Evolutionary conservation across 495 filamentous ascomycete species (phyloP), one percentile per base, ranked within the genome.

Genomic region (Penicillium turbatum): DNA sequence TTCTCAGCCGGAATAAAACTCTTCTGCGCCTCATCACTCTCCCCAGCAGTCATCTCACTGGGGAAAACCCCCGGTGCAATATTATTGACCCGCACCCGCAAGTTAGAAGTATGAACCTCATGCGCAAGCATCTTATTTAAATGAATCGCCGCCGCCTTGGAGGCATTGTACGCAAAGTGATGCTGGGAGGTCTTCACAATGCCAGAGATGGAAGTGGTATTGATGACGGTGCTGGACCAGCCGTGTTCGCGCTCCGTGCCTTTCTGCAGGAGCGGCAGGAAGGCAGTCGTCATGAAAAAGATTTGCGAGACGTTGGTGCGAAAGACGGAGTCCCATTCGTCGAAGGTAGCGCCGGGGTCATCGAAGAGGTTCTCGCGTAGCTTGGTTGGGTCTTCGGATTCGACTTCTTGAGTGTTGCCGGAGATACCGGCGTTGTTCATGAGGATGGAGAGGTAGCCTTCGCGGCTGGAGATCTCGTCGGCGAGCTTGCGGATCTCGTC

Each of bases 21-120:
- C 82, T 89, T 89, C 64, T 90, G 72, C 52, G 77, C 72, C 48
- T 79, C 74, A 45, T 74, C 71, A 54, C 73, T 81, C 40, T 74
- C 79, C 48, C 66, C 60, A 0, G 80, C 65, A 6, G 81, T 84
- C 77, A 82, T 81, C 60, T 80, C 79, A 32, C 62, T 70, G 0
- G 78, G 78, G 48, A 80, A 82, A 3, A 80, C 77, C 13, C 78
- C 76, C 1, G 81, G 81, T 0, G 81, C 79, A 44, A 85, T 84
- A 41, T 68, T 73, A 49, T 80, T 80, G n/a, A 78, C 62, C 2
- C 77, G 54, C 35, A 82, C 72, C 35, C 67, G 67, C 26, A 80
- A 19, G 0, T 70, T 71, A 6, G 72, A 70, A 9, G 67, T 66
- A 6, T 60, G 54, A 13, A 81, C 57, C 61, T 82, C 79, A 17